Percentiles rank a stretch among this genome's conserved stretches.
Conservation (phyloP, 1,284 basidiomycete genomes). For the Hemileia vastatrix region DNA sequence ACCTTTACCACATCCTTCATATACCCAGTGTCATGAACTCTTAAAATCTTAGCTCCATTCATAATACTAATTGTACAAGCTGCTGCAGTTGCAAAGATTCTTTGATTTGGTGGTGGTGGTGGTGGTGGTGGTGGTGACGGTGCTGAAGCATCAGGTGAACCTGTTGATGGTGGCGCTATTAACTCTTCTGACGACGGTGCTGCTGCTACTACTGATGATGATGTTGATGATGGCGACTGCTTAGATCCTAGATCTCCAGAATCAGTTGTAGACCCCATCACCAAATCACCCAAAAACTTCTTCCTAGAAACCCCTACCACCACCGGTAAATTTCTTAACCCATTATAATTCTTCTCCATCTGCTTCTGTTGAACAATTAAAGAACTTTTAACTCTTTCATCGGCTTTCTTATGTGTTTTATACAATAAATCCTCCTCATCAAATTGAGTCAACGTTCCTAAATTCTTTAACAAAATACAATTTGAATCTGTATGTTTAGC, state of each 20-base stretch:
- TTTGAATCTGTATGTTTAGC: slow-evolving; percentile 77
- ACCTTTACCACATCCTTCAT: slow-evolving; percentile 57
- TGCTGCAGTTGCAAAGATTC: slow-evolving; percentile 2
- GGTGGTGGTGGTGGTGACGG: too few relatives aligned
- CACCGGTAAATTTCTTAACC: slow-evolving; percentile 57
- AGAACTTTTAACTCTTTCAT: too few relatives aligned
- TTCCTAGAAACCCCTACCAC: slow-evolving; percentile 75
- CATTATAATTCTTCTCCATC: slow-evolving; percentile 28
- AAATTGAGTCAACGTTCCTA: not conserved
- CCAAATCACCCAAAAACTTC: slow-evolving; percentile 59
- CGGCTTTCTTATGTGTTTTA: too few relatives aligned
- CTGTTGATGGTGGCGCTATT: too few relatives aligned
- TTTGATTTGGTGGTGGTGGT: slow-evolving; percentile 43
- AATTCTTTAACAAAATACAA: slow-evolving; percentile 54
- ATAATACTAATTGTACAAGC: slow-evolving; percentile 4
- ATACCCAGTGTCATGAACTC: slow-evolving; percentile 72
- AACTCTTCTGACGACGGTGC: too few relatives aligned
- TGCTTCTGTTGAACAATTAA: not conserved
- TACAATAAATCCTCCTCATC: not conserved
- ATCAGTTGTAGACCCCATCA: slow-evolving; percentile 33
- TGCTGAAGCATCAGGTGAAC: too few relatives aligned
- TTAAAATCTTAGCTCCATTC: slow-evolving; percentile 52
- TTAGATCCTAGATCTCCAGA: not conserved
- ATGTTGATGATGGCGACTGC: too few relatives aligned
- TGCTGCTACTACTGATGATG: too few relatives aligned